Evolutionary conservation across 306 rosid genomes (phyloP).

Genomic region (Luffa aegyptiaca): DNA sequence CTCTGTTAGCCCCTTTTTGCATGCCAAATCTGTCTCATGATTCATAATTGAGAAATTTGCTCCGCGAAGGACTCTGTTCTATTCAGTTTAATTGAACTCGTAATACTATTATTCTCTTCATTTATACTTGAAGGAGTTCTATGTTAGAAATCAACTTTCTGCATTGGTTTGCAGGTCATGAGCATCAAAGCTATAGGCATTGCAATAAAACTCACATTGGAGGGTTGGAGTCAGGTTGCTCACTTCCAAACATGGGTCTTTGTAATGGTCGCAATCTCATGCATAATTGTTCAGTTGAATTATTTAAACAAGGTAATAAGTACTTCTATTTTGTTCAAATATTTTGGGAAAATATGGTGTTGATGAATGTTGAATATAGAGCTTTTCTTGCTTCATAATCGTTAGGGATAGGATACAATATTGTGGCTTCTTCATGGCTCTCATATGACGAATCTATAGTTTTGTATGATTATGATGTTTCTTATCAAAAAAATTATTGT

Average conservation of each 20-base stretch:
- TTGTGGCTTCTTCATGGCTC: background rate
- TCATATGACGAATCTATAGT: background rate
- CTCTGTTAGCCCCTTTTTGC: background rate
- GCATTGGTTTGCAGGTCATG: conserved; percentile 51
- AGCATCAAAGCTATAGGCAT: conserved; percentile 83
- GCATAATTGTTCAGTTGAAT: conserved; percentile 66
- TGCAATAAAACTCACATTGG: conserved; percentile 76
- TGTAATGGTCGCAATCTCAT: conserved; percentile 56
- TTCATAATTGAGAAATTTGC: background rate
- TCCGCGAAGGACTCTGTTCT: background rate
- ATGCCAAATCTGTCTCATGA: background rate
- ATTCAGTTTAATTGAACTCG: background rate
- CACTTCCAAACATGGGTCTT: conserved; percentile 81
- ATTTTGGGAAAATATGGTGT: background rate
- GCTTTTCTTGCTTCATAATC: background rate
- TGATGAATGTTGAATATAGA: background rate
- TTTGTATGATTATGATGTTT: background rate
- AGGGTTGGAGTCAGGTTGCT: conserved; percentile 58
- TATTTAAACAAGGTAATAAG: conserved; percentile 68
- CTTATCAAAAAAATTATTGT: too few species aligned
- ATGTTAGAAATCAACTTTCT: background rate
- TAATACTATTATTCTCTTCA: background rate
- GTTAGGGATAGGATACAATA: background rate
- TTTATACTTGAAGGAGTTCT: conserved; percentile 4
- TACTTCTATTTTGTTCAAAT: background rate